phyloP scores from a whole-genome alignment of 176 grass and related monocot genomes.

The Oryza longistaminata region DNA sequence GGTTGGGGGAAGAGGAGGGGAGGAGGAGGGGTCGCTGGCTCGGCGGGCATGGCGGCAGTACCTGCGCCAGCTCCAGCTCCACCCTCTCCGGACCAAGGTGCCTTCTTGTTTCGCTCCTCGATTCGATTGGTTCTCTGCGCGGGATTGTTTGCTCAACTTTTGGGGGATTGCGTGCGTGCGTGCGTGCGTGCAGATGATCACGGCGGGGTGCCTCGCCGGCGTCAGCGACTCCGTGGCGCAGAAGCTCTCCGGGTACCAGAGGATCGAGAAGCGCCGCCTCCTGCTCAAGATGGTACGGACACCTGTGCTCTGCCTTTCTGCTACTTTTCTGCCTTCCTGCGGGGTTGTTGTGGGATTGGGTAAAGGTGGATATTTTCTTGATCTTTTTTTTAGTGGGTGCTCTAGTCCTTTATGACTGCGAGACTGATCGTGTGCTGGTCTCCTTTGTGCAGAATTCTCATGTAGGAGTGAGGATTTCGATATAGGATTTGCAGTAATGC shows the following conservation, averaged over 20 bases:
- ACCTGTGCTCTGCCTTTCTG: background rate
- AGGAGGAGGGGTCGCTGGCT: conserved; percentile 41
- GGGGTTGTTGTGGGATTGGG: background rate
- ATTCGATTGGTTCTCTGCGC: background rate
- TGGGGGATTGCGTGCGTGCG: background rate
- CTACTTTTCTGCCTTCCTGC: background rate
- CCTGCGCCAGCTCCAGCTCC: conserved; percentile 83
- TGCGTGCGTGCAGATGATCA: conserved; percentile 61
- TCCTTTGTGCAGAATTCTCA: background rate
- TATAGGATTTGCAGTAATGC: background rate
- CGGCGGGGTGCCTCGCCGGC: conserved; percentile 78
- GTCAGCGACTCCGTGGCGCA: conserved; percentile 90
- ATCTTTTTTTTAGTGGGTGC: background rate
- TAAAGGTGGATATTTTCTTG: background rate
- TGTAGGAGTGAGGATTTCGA: background rate
- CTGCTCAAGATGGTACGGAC: conserved; percentile 80
- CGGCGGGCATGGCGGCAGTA: conserved; percentile 70
- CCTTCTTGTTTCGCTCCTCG: background rate
- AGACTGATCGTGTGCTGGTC: background rate
- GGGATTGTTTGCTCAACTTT: background rate
- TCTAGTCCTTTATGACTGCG: background rate
- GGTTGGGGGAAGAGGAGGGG: conserved; percentile 14
- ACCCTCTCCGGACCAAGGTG: conserved; percentile 89
- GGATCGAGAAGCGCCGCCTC: conserved; percentile 74
- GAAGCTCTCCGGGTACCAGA: conserved; percentile 80